These are phyloP conservation scores for Podospora anserina DNA, from an alignment of 495 filamentous ascomycete genomes.

Conservation along the genomic window DNA sequence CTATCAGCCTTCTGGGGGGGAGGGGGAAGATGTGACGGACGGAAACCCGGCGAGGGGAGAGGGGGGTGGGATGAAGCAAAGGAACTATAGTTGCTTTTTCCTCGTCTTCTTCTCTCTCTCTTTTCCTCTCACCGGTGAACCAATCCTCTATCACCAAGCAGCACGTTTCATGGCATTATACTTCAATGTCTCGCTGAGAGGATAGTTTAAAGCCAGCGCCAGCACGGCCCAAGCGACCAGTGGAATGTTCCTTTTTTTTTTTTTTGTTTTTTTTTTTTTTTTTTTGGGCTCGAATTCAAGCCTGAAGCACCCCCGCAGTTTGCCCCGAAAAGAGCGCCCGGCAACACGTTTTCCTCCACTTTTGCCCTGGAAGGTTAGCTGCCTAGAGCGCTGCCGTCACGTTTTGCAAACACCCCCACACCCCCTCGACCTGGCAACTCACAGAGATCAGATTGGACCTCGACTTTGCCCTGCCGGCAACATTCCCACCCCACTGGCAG, in stretches of 20 bases:
- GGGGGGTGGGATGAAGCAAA: neutral
- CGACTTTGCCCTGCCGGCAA: conserved; percentile 23
- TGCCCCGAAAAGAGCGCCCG: neutral
- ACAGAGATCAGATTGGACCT: conserved; percentile 17
- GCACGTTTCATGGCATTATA: neutral
- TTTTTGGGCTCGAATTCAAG: neutral
- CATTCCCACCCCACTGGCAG: conserved; percentile 20
- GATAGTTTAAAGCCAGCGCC: neutral
- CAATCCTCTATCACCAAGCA: neutral
- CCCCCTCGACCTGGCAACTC: conserved; percentile 20
- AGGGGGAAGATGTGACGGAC: neutral
- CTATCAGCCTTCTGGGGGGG: neutral
- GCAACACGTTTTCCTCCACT: neutral
- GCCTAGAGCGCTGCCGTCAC: neutral
- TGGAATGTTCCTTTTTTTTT: neutral
- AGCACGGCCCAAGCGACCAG: neutral
- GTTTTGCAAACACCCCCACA: neutral
- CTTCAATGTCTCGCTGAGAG: no score
- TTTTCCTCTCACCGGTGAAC: neutral
- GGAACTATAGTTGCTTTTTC: neutral
- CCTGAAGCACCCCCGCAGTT: neutral
- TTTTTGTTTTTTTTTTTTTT: neutral
- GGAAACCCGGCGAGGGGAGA: neutral
- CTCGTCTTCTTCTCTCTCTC: neutral
- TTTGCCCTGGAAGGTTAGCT: neutral